phyloP scores from a whole-genome alignment of 768 basidiomycete genomes.

The Roridomyces roridus region DNA sequence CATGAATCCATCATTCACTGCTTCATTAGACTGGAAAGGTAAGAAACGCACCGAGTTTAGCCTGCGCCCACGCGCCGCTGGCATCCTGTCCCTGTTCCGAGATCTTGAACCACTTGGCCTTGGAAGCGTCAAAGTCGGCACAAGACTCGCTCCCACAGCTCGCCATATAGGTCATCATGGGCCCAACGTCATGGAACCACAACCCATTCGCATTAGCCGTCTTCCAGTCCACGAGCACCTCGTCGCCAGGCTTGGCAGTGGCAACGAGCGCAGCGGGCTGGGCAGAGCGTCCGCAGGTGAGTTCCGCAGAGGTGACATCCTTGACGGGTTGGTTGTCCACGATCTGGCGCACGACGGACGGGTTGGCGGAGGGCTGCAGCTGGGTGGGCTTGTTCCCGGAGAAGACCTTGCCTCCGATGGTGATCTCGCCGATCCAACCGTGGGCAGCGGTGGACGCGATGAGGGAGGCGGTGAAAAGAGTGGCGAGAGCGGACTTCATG shows the following conservation, averaged over 20 bases:
- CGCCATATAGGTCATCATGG: constrained; percentile 44
- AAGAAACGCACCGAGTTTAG: constrained; percentile 36
- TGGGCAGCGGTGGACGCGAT: constrained; percentile 2
- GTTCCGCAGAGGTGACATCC: constrained; percentile 47
- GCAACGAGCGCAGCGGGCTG: constrained; percentile 49
- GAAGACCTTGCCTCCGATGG: neutral
- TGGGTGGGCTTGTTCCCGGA: neutral
- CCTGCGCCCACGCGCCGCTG: constrained; percentile 44
- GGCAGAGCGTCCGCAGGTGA: constrained; percentile 55
- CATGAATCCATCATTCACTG: neutral
- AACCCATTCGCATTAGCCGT: constrained; percentile 15
- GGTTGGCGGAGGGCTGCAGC: neutral
- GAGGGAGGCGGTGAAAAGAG: neutral
- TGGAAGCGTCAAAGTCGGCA: constrained; percentile 45
- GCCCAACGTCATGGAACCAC: constrained; percentile 32
- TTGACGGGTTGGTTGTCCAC: constrained; percentile 32
- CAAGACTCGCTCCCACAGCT: constrained; percentile 50
- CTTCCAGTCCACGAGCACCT: constrained; percentile 49
- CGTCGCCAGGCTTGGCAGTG: constrained; percentile 52
- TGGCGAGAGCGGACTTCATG: constrained; percentile 6
- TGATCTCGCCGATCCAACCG: neutral
- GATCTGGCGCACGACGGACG: constrained; percentile 6
- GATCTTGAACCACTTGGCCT: constrained; percentile 62
- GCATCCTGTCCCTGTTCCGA: constrained; percentile 40
- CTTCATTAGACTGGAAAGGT: too few relatives aligned